phyloP scores from a whole-genome alignment of 768 basidiomycete species.

The Macrolepiota dolichaula region DNA sequence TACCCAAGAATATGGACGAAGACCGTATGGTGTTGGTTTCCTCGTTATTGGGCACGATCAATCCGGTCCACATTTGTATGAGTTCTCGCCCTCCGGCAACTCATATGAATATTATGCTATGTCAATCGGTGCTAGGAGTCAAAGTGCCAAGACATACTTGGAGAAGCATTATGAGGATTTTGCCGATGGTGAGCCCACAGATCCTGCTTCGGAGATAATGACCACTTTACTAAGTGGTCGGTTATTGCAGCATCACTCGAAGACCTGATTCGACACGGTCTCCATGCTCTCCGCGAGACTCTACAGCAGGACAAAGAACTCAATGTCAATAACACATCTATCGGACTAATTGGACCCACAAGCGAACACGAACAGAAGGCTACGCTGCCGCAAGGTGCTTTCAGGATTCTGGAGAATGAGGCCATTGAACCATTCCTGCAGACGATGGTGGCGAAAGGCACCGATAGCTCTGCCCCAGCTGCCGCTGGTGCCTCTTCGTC shows the following conservation, averaged over 20 bases:
- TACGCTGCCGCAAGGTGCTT: conserved; percentile 37
- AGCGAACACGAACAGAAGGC: conserved; percentile 53
- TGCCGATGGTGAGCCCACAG: conserved; percentile 57
- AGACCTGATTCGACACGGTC: conserved; percentile 87
- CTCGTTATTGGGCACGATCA: conserved; percentile 96
- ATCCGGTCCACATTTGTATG: conserved; percentile 95
- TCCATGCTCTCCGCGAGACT: conserved; percentile 93
- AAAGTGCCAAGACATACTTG: conserved; percentile 97
- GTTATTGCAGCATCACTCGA: conserved; percentile 66
- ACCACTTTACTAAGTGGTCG: background rate
- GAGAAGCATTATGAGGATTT: conserved; percentile 93
- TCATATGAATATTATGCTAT: conserved; percentile 98
- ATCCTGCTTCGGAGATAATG: background rate
- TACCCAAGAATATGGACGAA: conserved; percentile 95
- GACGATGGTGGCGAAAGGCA: conserved; percentile 73
- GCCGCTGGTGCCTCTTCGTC: conserved; percentile 27
- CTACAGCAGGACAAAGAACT: conserved; percentile 98
- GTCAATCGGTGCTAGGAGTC: conserved; percentile 97
- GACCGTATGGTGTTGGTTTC: conserved; percentile 98
- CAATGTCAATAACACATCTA: conserved; percentile 88
- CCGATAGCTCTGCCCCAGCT: conserved; percentile 34
- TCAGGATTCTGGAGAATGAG: conserved; percentile 32
- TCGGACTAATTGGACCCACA: conserved; percentile 84
- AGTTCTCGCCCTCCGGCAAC: conserved; percentile 96
- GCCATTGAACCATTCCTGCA: conserved; percentile 70